Percentiles rank a stretch among this genome's conserved stretches.
These are phyloP conservation scores for Crithidia acanthocephali DNA, from an alignment of 208 protist species.

Conservation along the genomic window DNA sequence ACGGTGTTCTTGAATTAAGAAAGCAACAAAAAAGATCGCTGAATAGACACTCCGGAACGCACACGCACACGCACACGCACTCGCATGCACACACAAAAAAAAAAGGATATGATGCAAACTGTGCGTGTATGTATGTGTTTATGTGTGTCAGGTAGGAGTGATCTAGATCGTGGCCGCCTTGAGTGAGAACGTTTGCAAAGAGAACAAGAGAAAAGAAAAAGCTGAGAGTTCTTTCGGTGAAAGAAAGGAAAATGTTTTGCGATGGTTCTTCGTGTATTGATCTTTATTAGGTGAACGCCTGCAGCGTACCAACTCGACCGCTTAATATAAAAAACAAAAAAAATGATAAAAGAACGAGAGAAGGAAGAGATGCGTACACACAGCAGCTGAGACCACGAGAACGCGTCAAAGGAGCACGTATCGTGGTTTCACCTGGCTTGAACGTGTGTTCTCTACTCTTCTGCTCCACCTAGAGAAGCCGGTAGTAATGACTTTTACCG, in stretches of 20 bases:
- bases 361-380: neutral
- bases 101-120: too few relatives aligned
- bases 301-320: neutral
- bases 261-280: neutral
- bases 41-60: neutral
- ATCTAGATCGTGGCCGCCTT: neutral
- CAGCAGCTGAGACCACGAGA: neutral
- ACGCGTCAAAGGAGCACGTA: neutral
- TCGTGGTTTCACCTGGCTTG: neutral
- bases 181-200: neutral
- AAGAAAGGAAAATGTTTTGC: constrained; percentile 1
- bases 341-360: neutral
- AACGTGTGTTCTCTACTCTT: neutral
- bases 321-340: neutral
- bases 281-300: constrained; percentile 1
- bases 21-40: neutral
- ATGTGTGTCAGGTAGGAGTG: too few relatives aligned
- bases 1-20: neutral
- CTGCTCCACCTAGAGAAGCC: neutral
- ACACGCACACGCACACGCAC: neutral
- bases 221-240: neutral
- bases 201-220: neutral
- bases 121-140: too few relatives aligned
- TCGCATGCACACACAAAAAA: too few relatives aligned
- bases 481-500: neutral